Percentiles rank a stretch among this genome's conserved stretches.
Evolutionary conservation across 2,329 filamentous ascomycete species (phyloP).

Genomic region (Trichophyton mentagrophytes): DNA sequence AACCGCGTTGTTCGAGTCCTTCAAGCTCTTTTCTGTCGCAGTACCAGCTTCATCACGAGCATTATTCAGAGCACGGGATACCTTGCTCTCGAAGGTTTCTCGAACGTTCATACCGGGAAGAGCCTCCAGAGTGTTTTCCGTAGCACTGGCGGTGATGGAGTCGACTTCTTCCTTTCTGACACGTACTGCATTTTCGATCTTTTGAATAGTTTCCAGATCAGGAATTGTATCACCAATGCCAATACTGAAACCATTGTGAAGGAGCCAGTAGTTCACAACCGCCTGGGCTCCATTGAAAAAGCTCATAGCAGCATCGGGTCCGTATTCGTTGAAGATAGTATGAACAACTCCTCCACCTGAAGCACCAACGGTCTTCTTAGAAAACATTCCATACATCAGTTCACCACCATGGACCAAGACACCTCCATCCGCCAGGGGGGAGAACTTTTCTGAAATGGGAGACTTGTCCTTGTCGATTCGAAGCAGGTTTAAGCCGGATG

Average conservation of each 20-base stretch:
- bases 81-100: conserved; percentile 95
- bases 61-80: conserved; percentile 84
- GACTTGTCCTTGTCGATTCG: conserved; percentile 51
- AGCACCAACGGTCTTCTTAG: conserved; percentile 90
- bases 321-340: conserved; percentile 90
- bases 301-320: conserved; percentile 69
- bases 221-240: conserved; percentile 98
- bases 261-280: conserved; percentile 91
- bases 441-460: conserved; percentile 40
- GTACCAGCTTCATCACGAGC: conserved; percentile 95
- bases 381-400: conserved; percentile 77
- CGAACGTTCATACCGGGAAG: conserved; percentile 96
- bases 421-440: conserved; percentile 60
- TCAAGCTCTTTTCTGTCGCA: conserved; percentile 78
- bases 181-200: conserved; percentile 71
- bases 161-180: conserved; percentile 71
- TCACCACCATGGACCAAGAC: conserved; percentile 75
- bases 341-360: conserved; percentile 84
- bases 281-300: conserved; percentile 95
- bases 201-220: conserved; percentile 67
- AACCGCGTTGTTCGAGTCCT: conserved; percentile 91
- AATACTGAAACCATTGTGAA: conserved; percentile 94
- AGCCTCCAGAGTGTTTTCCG: conserved; percentile 77
- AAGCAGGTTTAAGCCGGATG: conserved; percentile 67
- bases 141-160: conserved; percentile 61